These are phyloP conservation scores for Colletotrichum australisinense DNA, from an alignment of 2,329 filamentous ascomycete species.

Conservation along the genomic window DNA sequence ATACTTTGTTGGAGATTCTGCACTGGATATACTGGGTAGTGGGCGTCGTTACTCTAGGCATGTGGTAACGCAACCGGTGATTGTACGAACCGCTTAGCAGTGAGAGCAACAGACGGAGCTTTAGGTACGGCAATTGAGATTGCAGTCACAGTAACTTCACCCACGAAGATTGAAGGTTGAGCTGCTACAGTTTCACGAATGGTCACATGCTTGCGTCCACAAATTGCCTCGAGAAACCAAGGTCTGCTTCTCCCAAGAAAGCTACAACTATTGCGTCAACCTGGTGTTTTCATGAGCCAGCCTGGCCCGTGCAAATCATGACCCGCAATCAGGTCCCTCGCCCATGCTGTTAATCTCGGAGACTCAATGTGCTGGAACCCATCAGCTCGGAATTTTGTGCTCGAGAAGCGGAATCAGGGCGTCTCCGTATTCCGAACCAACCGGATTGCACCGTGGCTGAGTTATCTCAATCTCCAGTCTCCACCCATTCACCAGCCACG, in stretches of 20 bases:
- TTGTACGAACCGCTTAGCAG: background rate
- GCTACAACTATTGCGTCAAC: background rate
- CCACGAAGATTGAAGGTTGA: background rate
- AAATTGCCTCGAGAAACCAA: background rate
- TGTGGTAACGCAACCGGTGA: background rate
- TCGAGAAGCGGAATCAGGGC: background rate
- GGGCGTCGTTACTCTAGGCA: background rate
- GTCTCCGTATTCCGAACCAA: background rate
- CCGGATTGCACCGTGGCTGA: conserved; percentile 3
- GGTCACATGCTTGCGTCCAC: background rate
- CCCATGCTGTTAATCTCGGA: too few relatives aligned
- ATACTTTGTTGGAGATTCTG: background rate
- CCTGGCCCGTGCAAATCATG: background rate
- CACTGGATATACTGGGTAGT: background rate
- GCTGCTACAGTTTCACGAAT: background rate
- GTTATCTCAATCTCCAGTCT: background rate
- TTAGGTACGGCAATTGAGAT: background rate
- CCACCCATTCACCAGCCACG: conserved; percentile 5
- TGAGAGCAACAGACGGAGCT: background rate
- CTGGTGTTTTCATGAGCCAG: background rate
- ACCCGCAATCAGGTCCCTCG: background rate
- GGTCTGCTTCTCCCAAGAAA: background rate
- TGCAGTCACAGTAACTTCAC: background rate
- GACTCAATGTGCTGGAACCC: background rate
- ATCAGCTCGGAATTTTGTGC: background rate